Conservation (phyloP, 371 early-diverging fungal genomes). For the Actinomortierella wolfii region DNA sequence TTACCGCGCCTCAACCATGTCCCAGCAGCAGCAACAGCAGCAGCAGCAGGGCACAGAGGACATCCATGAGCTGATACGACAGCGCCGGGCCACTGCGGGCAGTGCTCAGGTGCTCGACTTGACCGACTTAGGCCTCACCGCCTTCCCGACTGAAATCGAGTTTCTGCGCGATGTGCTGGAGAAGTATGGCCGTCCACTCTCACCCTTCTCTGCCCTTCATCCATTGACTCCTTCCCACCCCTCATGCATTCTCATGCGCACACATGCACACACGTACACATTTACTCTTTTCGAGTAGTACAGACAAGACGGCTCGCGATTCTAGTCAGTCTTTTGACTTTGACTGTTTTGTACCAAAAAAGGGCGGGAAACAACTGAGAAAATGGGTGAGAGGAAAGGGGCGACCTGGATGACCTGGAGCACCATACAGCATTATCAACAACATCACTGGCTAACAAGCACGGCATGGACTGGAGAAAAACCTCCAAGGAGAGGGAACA, state of each 20-base stretch:
- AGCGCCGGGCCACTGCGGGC: slow-evolving; percentile 35
- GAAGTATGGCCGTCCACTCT: slow-evolving; percentile 22
- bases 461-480: too few species aligned
- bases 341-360: too few species aligned
- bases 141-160: slow-evolving; percentile 41
- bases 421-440: too few species aligned
- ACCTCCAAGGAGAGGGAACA: too few species aligned
- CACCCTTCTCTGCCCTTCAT: background rate
- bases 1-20: too few species aligned
- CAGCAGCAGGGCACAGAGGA: too few species aligned
- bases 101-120: slow-evolving; percentile 42
- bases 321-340: background rate
- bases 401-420: too few species aligned
- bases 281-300: background rate
- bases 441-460: too few species aligned
- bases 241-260: background rate
- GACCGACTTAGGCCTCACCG: slow-evolving; percentile 23
- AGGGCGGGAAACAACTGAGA: too few species aligned
- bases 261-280: background rate
- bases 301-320: background rate
- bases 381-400: too few species aligned
- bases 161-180: slow-evolving; percentile 38
- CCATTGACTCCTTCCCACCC: background rate
- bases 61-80: slow-evolving; percentile 13
- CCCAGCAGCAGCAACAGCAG: too few species aligned